These are phyloP conservation scores for Remersonia thermophila DNA, from an alignment of 2,329 filamentous ascomycete species.

Conservation along the genomic window DNA sequence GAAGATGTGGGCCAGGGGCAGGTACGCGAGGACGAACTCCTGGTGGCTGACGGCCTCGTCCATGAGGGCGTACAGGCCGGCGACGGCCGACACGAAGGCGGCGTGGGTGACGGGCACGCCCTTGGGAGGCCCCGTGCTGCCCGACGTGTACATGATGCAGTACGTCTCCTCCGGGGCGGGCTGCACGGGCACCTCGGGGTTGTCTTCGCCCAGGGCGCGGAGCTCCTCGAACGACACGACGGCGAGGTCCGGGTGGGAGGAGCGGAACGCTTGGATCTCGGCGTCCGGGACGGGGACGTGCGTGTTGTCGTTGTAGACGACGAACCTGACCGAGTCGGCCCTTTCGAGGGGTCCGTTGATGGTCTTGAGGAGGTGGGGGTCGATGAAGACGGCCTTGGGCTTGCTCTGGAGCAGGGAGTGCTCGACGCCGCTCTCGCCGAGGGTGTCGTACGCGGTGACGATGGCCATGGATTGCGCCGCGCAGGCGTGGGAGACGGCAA, in stretches of 20 bases:
- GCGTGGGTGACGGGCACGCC: conserved; percentile 74
- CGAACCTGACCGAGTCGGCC: conserved; percentile 40
- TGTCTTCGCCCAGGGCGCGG: conserved; percentile 47
- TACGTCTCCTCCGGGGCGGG: conserved; percentile 66
- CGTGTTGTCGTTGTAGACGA: conserved; percentile 50
- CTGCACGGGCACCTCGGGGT: conserved; percentile 57
- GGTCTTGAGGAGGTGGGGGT: conserved; percentile 62
- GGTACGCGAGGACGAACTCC: conserved; percentile 77
- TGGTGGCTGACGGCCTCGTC: conserved; percentile 64
- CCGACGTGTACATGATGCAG: conserved; percentile 80
- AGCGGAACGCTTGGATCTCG: conserved; percentile 44
- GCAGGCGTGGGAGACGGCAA: conserved; percentile 65
- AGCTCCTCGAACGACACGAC: conserved; percentile 45
- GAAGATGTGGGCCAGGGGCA: conserved; percentile 90
- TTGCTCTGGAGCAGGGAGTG: conserved; percentile 76
- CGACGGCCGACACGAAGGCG: conserved; percentile 68
- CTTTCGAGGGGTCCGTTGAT: conserved; percentile 44
- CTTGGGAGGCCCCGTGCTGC: conserved; percentile 80
- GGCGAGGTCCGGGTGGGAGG: conserved; percentile 40
- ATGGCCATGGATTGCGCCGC: conserved; percentile 79
- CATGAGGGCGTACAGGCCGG: conserved; percentile 68
- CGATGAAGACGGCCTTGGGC: conserved; percentile 73
- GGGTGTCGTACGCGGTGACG: conserved; percentile 89
- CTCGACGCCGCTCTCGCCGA: conserved; percentile 71
- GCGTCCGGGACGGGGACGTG: conserved; percentile 38